Evolutionary conservation across 768 basidiomycete genomes (phyloP).

Genomic region (Boletus pseudopeckii): DNA sequence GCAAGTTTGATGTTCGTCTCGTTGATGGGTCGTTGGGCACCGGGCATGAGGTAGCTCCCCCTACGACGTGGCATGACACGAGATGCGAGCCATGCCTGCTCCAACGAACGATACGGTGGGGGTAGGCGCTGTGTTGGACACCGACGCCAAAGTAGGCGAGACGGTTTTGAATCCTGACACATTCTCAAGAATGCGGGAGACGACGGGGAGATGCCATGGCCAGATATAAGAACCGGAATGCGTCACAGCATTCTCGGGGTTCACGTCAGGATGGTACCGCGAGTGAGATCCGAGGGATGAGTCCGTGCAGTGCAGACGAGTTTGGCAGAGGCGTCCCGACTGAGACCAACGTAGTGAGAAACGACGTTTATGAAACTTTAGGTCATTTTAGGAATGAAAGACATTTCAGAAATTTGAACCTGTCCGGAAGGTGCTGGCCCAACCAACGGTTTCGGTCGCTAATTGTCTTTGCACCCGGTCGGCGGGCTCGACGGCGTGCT

Average conservation of each 20-base stretch:
- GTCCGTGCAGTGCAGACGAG: slow-evolving; percentile 27
- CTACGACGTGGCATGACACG: slow-evolving; percentile 47
- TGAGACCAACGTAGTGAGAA: slow-evolving; percentile 20
- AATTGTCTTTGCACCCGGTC: slow-evolving; percentile 7
- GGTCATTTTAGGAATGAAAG: slow-evolving; percentile 33
- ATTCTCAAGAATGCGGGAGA: slow-evolving; percentile 18
- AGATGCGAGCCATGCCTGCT: slow-evolving; percentile 58
- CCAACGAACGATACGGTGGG: slow-evolving; percentile 15
- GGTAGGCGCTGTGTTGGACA: slow-evolving; percentile 4
- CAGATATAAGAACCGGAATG: slow-evolving; percentile 28
- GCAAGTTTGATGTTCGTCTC: slow-evolving; percentile 57
- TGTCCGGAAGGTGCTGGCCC: slow-evolving; percentile 14
- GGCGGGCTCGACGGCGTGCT: neutral
- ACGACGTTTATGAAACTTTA: slow-evolving; percentile 33
- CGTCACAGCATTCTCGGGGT: slow-evolving; percentile 32
- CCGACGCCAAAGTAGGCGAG: slow-evolving; percentile 21
- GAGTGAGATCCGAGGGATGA: slow-evolving; percentile 34
- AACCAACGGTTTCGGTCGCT: neutral
- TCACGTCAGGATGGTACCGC: slow-evolving; percentile 29
- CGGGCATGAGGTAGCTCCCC: slow-evolving; percentile 52
- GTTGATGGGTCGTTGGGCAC: slow-evolving; percentile 65
- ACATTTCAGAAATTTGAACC: slow-evolving; percentile 1
- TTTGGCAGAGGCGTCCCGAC: slow-evolving; percentile 34
- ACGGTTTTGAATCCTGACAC: slow-evolving; percentile 22
- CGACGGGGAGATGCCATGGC: slow-evolving; percentile 15